Conservation (phyloP, 2,329 filamentous ascomycete species). For the Penicillium carneum region DNA sequence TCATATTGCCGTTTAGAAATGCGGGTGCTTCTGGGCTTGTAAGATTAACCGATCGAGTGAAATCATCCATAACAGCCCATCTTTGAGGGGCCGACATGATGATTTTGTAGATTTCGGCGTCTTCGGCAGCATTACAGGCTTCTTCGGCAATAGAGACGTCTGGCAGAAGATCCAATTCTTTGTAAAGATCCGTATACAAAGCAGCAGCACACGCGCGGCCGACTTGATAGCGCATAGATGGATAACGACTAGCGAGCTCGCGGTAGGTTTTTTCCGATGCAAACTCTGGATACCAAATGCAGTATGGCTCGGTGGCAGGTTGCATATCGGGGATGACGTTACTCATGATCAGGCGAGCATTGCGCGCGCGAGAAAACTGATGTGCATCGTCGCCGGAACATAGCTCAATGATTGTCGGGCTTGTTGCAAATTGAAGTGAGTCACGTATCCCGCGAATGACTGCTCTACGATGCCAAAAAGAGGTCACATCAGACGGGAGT, state of each 20-base stretch:
- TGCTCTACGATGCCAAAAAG: slow-evolving; percentile 21
- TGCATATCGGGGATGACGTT: slow-evolving; percentile 40
- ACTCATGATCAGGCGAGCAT: slow-evolving; percentile 33
- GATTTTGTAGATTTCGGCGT: background rate
- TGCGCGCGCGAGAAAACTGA: slow-evolving; percentile 23
- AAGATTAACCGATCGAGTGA: background rate
- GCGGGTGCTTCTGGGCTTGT: background rate
- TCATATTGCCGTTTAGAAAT: slow-evolving; percentile 10
- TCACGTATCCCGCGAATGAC: slow-evolving; percentile 22
- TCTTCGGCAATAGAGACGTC: slow-evolving; percentile 11
- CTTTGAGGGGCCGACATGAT: background rate
- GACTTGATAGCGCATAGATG: slow-evolving; percentile 33
- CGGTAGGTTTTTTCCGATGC: slow-evolving; percentile 50
- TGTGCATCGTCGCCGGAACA: slow-evolving; percentile 22
- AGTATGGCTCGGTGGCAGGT: slow-evolving; percentile 47
- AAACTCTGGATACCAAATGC: slow-evolving; percentile 53
- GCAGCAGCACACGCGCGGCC: slow-evolving; percentile 34
- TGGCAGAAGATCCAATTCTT: slow-evolving; percentile 10
- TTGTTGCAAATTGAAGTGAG: slow-evolving; percentile 26
- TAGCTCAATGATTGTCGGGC: slow-evolving; percentile 22
- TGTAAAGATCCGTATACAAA: slow-evolving; percentile 29
- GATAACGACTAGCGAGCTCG: slow-evolving; percentile 41
- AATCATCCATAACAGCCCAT: slow-evolving; percentile 3
- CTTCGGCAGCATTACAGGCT: background rate
- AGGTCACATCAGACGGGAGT: slow-evolving; percentile 16